Percentiles rank a stretch among this genome's conserved stretches.
These are phyloP conservation scores for Halophytophthora batemanensis DNA, from an alignment of 352 stramenopile genomes.

Conservation along the genomic window DNA sequence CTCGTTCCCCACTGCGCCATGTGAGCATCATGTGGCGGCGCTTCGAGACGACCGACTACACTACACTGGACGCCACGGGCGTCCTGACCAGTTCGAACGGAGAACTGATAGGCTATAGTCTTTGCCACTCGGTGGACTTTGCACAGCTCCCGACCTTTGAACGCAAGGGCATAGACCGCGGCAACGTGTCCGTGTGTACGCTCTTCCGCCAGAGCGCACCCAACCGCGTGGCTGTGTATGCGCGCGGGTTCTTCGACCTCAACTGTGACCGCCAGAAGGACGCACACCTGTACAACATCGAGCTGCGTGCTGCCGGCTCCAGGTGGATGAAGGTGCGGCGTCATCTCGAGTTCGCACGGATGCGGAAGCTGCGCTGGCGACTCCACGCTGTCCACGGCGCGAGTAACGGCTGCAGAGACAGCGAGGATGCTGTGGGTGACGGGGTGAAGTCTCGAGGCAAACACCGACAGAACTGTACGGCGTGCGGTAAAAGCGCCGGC, in stretches of 20 bases:
- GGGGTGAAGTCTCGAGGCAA: background rate
- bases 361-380: background rate
- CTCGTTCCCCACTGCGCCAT: conserved; percentile 46
- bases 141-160: conserved; percentile 45
- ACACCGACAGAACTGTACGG: background rate
- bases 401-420: background rate
- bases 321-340: background rate
- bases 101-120: conserved; percentile 26
- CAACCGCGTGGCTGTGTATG: conserved; percentile 47
- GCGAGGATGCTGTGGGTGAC: background rate
- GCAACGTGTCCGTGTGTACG: conserved; percentile 49
- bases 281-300: background rate
- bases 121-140: conserved; percentile 37
- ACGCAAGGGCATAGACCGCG: conserved; percentile 58
- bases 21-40: conserved; percentile 61
- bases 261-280: background rate
- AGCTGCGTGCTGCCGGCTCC: background rate
- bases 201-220: conserved; percentile 40
- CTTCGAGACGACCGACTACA: conserved; percentile 45
- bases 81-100: conserved; percentile 11
- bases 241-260: conserved; percentile 23
- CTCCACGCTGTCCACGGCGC: background rate
- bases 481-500: conserved; percentile 10
- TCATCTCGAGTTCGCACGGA: background rate
- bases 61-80: conserved; percentile 38